Conservation (phyloP, 148 eudicot genomes). For the Cornus florida region DNA sequence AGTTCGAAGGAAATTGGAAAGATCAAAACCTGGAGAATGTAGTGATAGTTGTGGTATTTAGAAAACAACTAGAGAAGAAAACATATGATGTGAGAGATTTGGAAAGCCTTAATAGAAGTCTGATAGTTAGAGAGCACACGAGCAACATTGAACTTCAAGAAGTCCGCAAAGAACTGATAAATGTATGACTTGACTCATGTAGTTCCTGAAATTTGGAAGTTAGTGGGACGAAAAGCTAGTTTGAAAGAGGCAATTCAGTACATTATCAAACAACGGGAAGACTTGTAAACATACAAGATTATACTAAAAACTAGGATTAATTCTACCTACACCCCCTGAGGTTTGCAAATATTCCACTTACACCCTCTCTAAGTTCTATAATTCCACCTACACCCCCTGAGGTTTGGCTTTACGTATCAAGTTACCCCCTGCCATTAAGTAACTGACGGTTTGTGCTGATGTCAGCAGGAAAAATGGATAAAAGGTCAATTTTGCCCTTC, state of each 20-base stretch:
- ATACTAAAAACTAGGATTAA: not conserved
- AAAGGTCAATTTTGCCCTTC: no score
- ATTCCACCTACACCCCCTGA: no score
- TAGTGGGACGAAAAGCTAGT: conserved; percentile 47
- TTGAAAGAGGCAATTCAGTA: conserved; percentile 48
- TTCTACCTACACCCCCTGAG: no score
- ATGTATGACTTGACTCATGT: conserved; percentile 6
- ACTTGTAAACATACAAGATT: conserved; percentile 36
- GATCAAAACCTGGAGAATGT: not conserved
- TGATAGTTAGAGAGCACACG: conserved; percentile 8
- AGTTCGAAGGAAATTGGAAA: conserved; percentile 1
- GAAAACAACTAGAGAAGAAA: conserved; percentile 1
- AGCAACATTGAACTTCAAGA: conserved; percentile 29
- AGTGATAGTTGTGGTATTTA: not conserved
- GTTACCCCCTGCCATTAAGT: no score
- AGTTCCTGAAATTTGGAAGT: conserved; percentile 50
- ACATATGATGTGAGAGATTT: not conserved
- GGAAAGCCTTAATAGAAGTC: not conserved
- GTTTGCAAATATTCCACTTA: no score
- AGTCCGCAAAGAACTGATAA: conserved; percentile 23
- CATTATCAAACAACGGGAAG: conserved; percentile 36
- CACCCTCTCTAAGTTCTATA: no score
- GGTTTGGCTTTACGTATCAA: no score
- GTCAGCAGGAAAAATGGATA: no score
- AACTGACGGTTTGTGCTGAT: no score